A percentile compares a stretch with the other conserved stretches of the same genome.
These are phyloP conservation scores for Serpula lacrymans DNA, from an alignment of 768 basidiomycete genomes.

Conservation along the genomic window DNA sequence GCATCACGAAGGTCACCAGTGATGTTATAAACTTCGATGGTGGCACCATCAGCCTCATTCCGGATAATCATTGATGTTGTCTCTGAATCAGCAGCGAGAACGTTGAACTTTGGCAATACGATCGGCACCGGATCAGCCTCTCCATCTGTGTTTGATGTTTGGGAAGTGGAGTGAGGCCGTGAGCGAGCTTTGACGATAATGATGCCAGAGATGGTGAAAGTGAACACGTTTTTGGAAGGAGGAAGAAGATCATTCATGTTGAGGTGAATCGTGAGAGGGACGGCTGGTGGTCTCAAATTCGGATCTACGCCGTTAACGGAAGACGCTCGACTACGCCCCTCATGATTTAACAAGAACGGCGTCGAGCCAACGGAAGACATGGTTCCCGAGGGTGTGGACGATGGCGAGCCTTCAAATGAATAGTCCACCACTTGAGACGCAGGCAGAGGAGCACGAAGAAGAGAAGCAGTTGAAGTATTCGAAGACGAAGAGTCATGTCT, in stretches of 20 bases:
- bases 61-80: slow-evolving; percentile 53
- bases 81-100: slow-evolving; percentile 66
- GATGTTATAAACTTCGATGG: slow-evolving; percentile 61
- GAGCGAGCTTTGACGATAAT: slow-evolving; percentile 55
- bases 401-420: slow-evolving; percentile 66
- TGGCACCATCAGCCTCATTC: slow-evolving; percentile 51
- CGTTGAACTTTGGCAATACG: slow-evolving; percentile 63
- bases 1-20: slow-evolving; percentile 56
- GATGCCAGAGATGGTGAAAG: slow-evolving; percentile 63
- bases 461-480: slow-evolving; percentile 50
- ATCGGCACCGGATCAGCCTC: slow-evolving; percentile 48
- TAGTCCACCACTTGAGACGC: slow-evolving; percentile 61
- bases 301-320: slow-evolving; percentile 25
- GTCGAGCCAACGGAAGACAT: slow-evolving; percentile 37
- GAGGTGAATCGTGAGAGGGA: slow-evolving; percentile 69
- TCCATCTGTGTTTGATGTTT: slow-evolving; percentile 14
- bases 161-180: slow-evolving; percentile 14
- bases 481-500: slow-evolving; percentile 37
- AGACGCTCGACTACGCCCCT: slow-evolving; percentile 36
- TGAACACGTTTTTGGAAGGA: slow-evolving; percentile 60
- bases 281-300: slow-evolving; percentile 43
- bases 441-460: slow-evolving; percentile 75
- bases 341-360: slow-evolving; percentile 26
- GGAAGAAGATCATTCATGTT: slow-evolving; percentile 77
- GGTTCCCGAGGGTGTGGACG: slow-evolving; percentile 43